These are phyloP conservation scores for Nakaseomyces glabratus DNA, from an alignment of 1,139 yeast genomes.

Conservation along the genomic window DNA sequence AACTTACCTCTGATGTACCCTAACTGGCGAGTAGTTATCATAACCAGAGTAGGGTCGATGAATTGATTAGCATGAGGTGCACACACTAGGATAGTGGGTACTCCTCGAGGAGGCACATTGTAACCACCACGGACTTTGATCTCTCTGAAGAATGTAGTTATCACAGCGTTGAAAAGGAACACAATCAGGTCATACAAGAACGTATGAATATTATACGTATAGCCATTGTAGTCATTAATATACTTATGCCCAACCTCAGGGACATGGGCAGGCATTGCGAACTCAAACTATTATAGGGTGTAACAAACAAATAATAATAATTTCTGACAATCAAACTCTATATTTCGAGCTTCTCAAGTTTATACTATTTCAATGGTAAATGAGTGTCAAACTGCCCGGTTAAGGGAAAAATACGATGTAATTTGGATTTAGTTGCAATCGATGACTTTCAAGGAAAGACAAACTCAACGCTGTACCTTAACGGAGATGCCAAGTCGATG, in stretches of 20 bases:
- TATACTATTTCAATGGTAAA: too few relatives aligned
- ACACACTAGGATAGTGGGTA: slow-evolving; percentile 64
- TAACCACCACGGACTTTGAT: slow-evolving; percentile 61
- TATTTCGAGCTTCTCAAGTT: too few relatives aligned
- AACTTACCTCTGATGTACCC: slow-evolving; percentile 14
- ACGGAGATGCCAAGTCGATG: too few relatives aligned
- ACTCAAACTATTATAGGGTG: too few relatives aligned
- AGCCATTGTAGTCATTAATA: slow-evolving; percentile 13
- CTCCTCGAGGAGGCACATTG: slow-evolving; percentile 48
- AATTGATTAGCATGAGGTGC: slow-evolving; percentile 82
- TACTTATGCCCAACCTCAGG: slow-evolving; percentile 10
- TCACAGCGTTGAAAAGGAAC: slow-evolving; percentile 15
- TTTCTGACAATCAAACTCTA: too few relatives aligned
- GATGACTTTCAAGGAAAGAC: too few relatives aligned
- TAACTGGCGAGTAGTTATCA: slow-evolving; percentile 41
- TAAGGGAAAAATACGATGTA: too few relatives aligned
- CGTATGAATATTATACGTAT: slow-evolving; percentile 11
- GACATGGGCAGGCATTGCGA: slow-evolving; percentile 8
- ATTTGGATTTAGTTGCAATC: too few relatives aligned
- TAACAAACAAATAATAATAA: too few relatives aligned
- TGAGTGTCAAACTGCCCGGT: too few relatives aligned
- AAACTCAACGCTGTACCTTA: too few relatives aligned
- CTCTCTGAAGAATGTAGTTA: slow-evolving; percentile 50
- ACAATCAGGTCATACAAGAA: slow-evolving; percentile 18
- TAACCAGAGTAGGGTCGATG: slow-evolving; percentile 58